A percentile compares a stretch with the other conserved stretches of the same genome.
These are phyloP conservation scores for Basipetospora chlamydospora DNA, from an alignment of 2,329 filamentous ascomycete species.

Conservation along the genomic window DNA sequence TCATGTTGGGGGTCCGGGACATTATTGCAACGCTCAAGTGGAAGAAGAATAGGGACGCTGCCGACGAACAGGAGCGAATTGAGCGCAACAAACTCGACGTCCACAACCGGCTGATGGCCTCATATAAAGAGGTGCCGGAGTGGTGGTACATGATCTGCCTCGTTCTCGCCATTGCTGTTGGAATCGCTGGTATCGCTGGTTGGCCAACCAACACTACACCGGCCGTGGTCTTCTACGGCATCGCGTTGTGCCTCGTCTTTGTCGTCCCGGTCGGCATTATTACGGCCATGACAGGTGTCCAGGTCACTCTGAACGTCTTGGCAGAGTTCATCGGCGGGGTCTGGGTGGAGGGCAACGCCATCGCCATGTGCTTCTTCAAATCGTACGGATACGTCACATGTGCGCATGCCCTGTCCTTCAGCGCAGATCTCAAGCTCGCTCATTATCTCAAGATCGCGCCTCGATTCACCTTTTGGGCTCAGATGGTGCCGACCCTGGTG, in stretches of 20 bases:
- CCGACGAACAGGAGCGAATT: slow-evolving; percentile 10
- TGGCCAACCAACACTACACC: slow-evolving; percentile 28
- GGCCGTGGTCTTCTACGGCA: slow-evolving; percentile 27
- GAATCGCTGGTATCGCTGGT: slow-evolving; percentile 19
- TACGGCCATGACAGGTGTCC: slow-evolving; percentile 25
- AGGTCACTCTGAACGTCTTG: slow-evolving; percentile 28
- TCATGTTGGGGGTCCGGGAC: slow-evolving; percentile 20
- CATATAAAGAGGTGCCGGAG: slow-evolving; percentile 30
- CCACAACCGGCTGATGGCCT: slow-evolving; percentile 31
- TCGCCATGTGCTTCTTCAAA: slow-evolving; percentile 35
- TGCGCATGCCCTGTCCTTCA: slow-evolving; percentile 21
- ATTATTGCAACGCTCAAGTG: slow-evolving; percentile 10
- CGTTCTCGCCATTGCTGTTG: slow-evolving; percentile 17
- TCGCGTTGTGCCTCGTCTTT: slow-evolving; percentile 25
- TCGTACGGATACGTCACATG: slow-evolving; percentile 21
- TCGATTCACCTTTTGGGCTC: slow-evolving; percentile 19
- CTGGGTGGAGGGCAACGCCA: slow-evolving; percentile 25
- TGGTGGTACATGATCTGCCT: slow-evolving; percentile 28
- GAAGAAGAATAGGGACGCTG: slow-evolving; percentile 14
- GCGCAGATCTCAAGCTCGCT: slow-evolving; percentile 20
- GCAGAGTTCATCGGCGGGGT: slow-evolving; percentile 33
- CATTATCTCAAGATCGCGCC: slow-evolving; percentile 31
- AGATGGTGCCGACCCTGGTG: slow-evolving; percentile 19
- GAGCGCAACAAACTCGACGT: slow-evolving; percentile 16
- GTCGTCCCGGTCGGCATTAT: slow-evolving; percentile 30